Percentiles rank a stretch among this genome's conserved stretches.
These are phyloP conservation scores for Rhinocladiella mackenziei DNA, from an alignment of 2,329 filamentous ascomycete species.

Conservation along the genomic window DNA sequence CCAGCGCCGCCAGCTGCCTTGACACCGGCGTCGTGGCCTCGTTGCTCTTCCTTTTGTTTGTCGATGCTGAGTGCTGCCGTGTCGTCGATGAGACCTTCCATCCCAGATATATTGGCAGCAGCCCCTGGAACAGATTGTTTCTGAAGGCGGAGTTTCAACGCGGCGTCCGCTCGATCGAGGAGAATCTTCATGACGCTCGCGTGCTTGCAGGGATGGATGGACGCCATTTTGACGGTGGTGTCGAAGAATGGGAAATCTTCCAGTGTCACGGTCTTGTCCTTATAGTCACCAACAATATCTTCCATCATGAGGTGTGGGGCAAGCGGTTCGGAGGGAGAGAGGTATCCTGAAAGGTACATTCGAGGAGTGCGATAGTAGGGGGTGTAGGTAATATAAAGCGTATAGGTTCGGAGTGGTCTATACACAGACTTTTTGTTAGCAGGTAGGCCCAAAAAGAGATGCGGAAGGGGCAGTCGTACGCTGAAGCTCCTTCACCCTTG, in stretches of 20 bases:
- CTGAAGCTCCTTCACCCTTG: conserved; percentile 50
- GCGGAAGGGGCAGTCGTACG: conserved; percentile 44
- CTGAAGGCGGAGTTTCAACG: conserved; percentile 79
- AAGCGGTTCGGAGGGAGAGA: conserved; percentile 72
- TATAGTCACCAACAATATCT: conserved; percentile 93
- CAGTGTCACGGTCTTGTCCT: conserved; percentile 96
- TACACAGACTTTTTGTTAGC: conserved; percentile 4
- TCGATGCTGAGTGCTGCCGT: conserved; percentile 54
- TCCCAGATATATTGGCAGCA: conserved; percentile 52
- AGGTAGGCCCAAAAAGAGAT: conserved; percentile 1
- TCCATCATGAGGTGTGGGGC: conserved; percentile 88
- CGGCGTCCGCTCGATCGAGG: conserved; percentile 89
- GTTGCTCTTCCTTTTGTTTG: conserved; percentile 31
- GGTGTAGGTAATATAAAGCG: conserved; percentile 96
- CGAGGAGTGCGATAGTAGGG: conserved; percentile 95
- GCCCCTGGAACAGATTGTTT: conserved; percentile 66
- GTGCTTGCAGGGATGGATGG: conserved; percentile 94
- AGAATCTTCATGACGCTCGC: conserved; percentile 97
- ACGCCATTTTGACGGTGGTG: conserved; percentile 89
- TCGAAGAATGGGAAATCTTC: conserved; percentile 97
- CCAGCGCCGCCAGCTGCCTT: conserved; percentile 39
- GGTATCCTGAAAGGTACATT: conserved; percentile 89
- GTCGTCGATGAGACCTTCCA: conserved; percentile 84
- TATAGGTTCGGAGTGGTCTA: conserved; percentile 87
- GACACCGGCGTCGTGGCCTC: conserved; percentile 38